Evolutionary conservation across 2,329 filamentous ascomycete species (phyloP), one percentile per base, ranked within the genome.

Genomic region (Claviceps capensis): DNA sequence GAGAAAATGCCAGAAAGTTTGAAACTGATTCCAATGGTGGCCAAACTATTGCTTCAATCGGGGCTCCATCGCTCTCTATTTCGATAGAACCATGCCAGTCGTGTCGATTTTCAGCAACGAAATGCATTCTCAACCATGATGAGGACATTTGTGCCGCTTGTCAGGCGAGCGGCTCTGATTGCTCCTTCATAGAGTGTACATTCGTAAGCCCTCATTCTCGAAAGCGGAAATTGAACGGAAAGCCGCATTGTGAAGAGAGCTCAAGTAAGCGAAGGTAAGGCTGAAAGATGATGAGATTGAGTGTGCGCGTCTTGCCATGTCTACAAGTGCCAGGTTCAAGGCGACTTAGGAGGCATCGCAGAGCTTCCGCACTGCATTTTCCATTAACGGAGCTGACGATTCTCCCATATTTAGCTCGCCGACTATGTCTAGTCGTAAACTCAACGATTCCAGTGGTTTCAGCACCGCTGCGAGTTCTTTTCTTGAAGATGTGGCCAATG

Each of bases 121-220:
- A 83, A 68, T 93, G 88, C 69, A 82, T 88, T 56, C 78, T 86
- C 64, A 71, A 69, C 58, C 83, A 88, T 63, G 86, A 91, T 65
- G 84, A 84, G 57, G 81, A 86, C 60, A 73, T 77, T 58, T 93
- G 88, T 67, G 77, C 88, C 56, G 75, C 87, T 56, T 94, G 88
- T 68, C 83, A 87, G 64, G 82, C 83, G 65, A 83, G 84, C 67
- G 84, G 83, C 61, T 79, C 86, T 63, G 83, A 88, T 59, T 93
- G 87, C 68, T 90, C 87, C 44, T 82, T 90, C 64, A 75, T 83
- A 49, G 81, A 84, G 58, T 88, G 85, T 36, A 48, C 50, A 6
- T 42, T 54, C 9, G 34, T 51, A 38, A 53, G 51, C 65, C 86
- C 86, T 23, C 81, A 83, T 62, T 82, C 85, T 53, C 79, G 87